These are phyloP conservation scores for Emydomyces testavorans DNA, from an alignment of 2,329 filamentous ascomycete species.

Conservation along the genomic window DNA sequence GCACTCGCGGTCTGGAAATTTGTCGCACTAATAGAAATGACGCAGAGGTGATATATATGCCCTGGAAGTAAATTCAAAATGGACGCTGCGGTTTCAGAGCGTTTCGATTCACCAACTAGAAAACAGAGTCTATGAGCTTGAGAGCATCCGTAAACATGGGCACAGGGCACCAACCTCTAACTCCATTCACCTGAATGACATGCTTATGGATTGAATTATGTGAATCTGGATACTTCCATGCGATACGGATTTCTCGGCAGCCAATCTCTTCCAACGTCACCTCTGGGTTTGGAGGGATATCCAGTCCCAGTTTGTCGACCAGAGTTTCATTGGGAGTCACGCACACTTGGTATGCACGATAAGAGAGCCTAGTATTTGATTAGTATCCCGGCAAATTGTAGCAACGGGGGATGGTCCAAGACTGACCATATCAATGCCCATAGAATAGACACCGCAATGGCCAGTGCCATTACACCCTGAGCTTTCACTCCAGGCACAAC, in stretches of 20 bases:
- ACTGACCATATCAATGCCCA: slow-evolving; percentile 41
- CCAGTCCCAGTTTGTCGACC: slow-evolving; percentile 80
- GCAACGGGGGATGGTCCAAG: not conserved
- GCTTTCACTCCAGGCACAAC: slow-evolving; percentile 38
- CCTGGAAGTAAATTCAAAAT: slow-evolving; percentile 78
- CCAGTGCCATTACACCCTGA: slow-evolving; percentile 40
- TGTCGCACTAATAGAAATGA: slow-evolving; percentile 79
- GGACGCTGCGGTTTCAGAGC: slow-evolving; percentile 74
- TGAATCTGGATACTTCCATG: slow-evolving; percentile 69
- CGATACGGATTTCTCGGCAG: slow-evolving; percentile 73
- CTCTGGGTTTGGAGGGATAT: slow-evolving; percentile 80
- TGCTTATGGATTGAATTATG: slow-evolving; percentile 67
- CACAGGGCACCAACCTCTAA: slow-evolving; percentile 51
- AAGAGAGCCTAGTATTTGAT: slow-evolving; percentile 53
- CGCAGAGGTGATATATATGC: slow-evolving; percentile 84
- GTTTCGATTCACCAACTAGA: slow-evolving; percentile 70
- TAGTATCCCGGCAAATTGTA: slow-evolving; percentile 9
- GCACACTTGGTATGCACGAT: slow-evolving; percentile 76
- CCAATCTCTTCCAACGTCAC: slow-evolving; percentile 85
- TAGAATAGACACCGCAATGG: slow-evolving; percentile 38
- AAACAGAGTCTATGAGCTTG: slow-evolving; percentile 14
- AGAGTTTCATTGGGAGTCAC: slow-evolving; percentile 85
- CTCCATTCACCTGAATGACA: slow-evolving; percentile 84
- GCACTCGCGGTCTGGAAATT: slow-evolving; percentile 87
- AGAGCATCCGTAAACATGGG: not conserved